phyloP scores from a whole-genome alignment of 345 rosid genomes.

The Linum tenue region DNA sequence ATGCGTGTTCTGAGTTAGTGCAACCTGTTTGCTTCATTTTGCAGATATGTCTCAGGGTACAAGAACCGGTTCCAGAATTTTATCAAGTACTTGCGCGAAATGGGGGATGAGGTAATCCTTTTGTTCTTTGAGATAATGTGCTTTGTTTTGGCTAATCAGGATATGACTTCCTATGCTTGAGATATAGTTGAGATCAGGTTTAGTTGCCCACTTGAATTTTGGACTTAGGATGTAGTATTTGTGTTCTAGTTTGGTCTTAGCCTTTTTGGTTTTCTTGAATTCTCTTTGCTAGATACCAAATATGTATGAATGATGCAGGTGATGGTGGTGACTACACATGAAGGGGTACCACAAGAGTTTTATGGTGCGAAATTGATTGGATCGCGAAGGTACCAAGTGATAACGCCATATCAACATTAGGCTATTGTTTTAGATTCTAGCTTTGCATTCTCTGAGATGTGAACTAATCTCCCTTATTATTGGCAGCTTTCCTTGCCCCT shows the following conservation, averaged over 20 bases:
- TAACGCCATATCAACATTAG: not conserved
- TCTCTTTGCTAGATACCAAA: slow-evolving; percentile 10
- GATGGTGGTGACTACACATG: slow-evolving; percentile 95
- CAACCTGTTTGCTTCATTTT: slow-evolving; percentile 17
- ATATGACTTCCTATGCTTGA: not conserved
- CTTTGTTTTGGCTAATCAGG: not conserved
- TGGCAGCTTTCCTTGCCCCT: slow-evolving; percentile 89
- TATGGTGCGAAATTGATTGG: slow-evolving; percentile 95
- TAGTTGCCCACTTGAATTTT: too few relatives aligned
- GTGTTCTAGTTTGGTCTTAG: not conserved
- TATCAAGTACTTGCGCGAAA: slow-evolving; percentile 80
- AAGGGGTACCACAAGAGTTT: slow-evolving; percentile 92
- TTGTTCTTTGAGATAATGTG: not conserved
- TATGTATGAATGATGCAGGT: slow-evolving; percentile 38
- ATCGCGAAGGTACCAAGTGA: slow-evolving; percentile 55
- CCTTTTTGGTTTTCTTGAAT: not conserved
- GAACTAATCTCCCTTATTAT: not conserved
- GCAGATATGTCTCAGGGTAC: slow-evolving; percentile 95
- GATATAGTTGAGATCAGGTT: not conserved
- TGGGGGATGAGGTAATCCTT: slow-evolving; percentile 87
- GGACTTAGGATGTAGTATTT: not conserved
- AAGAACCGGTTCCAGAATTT: slow-evolving; percentile 97
- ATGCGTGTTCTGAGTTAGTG: not conserved
- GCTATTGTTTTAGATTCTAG: not conserved
- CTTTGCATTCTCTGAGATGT: not conserved